Percentiles rank a stretch among this genome's conserved stretches.
phyloP scores from a whole-genome alignment of 1,284 basidiomycete genomes.

The Agaricales sp. region DNA sequence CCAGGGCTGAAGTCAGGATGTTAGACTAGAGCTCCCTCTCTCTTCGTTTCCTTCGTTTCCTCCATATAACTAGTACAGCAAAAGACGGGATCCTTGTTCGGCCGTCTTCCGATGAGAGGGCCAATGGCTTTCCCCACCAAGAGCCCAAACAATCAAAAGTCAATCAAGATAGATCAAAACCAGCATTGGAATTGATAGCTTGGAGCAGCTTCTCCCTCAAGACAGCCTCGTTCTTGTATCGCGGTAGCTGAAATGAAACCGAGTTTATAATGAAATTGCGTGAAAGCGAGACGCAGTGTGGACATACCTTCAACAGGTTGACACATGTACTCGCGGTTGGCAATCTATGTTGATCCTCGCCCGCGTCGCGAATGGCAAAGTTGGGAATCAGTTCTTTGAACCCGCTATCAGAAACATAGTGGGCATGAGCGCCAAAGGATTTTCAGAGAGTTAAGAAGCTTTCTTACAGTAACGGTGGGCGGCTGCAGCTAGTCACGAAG shows the following conservation, averaged over 20 bases:
- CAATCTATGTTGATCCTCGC: constrained; percentile 61
- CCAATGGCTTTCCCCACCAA: neutral
- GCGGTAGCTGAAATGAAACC: constrained; percentile 42
- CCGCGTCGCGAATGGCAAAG: constrained; percentile 78
- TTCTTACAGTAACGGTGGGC: constrained; percentile 75
- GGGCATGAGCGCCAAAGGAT: constrained; percentile 2
- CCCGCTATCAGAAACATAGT: constrained; percentile 35
- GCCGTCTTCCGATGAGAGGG: neutral
- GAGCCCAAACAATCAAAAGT: neutral
- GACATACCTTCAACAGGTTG: constrained; percentile 69
- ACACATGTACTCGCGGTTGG: constrained; percentile 82
- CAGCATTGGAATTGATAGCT: constrained; percentile 77
- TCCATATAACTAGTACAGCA: neutral
- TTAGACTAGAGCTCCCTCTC: too few relatives aligned
- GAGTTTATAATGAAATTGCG: neutral
- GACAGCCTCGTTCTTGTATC: constrained; percentile 50
- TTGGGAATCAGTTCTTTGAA: constrained; percentile 83
- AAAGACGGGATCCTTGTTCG: neutral
- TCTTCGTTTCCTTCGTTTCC: neutral
- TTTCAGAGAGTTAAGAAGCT: constrained; percentile 4
- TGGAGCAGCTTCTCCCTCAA: constrained; percentile 76
- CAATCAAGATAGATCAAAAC: constrained; percentile 80
- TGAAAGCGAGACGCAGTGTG: neutral
- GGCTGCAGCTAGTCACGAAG: constrained; percentile 87
- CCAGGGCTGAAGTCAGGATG: neutral